A percentile compares a stretch with the other conserved stretches of the same genome.
Evolutionary conservation across 1,284 basidiomycete species (phyloP).

Genomic region (Cystobasidium slooffiae): DNA sequence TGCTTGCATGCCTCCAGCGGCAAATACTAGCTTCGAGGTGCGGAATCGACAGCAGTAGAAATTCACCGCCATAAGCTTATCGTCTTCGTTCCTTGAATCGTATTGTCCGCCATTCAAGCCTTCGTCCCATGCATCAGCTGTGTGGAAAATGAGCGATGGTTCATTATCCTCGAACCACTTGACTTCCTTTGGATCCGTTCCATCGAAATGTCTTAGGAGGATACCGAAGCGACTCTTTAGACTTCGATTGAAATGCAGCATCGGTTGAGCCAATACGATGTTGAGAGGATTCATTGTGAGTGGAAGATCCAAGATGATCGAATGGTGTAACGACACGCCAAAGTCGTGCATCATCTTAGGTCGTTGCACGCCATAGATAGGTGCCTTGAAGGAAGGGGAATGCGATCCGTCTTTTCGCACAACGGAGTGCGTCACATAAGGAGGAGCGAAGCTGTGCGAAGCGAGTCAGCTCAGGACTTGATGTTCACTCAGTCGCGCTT

Average conservation of each 20-base stretch:
- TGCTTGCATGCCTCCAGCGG: conserved; percentile 59
- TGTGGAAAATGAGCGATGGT: conserved; percentile 62
- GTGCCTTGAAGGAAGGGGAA: conserved; percentile 49
- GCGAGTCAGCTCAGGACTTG: no score
- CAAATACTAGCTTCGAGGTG: conserved; percentile 61
- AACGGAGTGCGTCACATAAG: conserved; percentile 44
- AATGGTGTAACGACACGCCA: conserved; percentile 58
- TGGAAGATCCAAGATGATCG: conserved; percentile 61
- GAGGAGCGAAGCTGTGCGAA: conserved; percentile 45
- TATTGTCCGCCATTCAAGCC: conserved; percentile 40
- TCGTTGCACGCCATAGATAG: conserved; percentile 52
- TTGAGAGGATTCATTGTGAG: conserved; percentile 61
- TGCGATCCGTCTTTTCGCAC: conserved; percentile 36
- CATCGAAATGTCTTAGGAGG: conserved; percentile 57
- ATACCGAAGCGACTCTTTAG: conserved; percentile 60
- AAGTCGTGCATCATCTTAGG: conserved; percentile 63
- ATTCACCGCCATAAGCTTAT: conserved; percentile 52
- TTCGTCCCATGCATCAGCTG: conserved; percentile 62
- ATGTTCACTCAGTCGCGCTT: no score
- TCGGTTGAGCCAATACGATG: conserved; percentile 58
- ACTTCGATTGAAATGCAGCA: conserved; percentile 59
- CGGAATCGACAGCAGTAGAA: conserved; percentile 61
- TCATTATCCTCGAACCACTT: conserved; percentile 58
- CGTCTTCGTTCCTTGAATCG: conserved; percentile 14
- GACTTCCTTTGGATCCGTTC: conserved; percentile 51